Conservation (phyloP, 2,329 filamentous ascomycete genomes). For the Diaporthe ilicicola region DNA sequence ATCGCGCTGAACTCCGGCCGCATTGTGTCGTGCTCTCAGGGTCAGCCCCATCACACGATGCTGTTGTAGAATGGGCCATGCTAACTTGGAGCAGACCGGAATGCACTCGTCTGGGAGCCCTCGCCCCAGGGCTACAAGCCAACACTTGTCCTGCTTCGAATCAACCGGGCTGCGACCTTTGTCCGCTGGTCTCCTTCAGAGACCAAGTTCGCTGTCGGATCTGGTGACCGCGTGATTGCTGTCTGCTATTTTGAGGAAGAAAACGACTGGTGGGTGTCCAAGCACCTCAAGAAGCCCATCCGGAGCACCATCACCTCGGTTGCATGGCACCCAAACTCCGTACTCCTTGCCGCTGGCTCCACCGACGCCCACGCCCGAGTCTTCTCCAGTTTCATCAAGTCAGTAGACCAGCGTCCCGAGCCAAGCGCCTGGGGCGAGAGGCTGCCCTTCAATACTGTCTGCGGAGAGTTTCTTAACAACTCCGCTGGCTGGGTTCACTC, state of each 20-base stretch:
- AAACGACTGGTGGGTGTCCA: slow-evolving; percentile 99
- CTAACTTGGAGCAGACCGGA: slow-evolving; percentile 74
- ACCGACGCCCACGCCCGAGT: slow-evolving; percentile 96
- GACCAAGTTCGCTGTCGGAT: slow-evolving; percentile 97
- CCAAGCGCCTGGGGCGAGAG: slow-evolving; percentile 93
- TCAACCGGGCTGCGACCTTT: slow-evolving; percentile 95
- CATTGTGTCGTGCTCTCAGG: slow-evolving; percentile 98
- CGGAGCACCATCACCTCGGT: slow-evolving; percentile 95
- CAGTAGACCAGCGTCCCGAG: slow-evolving; percentile 85
- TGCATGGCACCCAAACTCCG: slow-evolving; percentile 97
- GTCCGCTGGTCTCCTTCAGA: slow-evolving; percentile 97
- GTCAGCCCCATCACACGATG: slow-evolving; percentile 54
- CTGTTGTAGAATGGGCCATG: not conserved
- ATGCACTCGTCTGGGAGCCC: slow-evolving; percentile 97
- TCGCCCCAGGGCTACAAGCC: slow-evolving; percentile 95
- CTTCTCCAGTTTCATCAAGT: slow-evolving; percentile 96
- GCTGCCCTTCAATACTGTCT: slow-evolving; percentile 97
- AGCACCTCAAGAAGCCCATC: slow-evolving; percentile 99
- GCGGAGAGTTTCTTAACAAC: slow-evolving; percentile 94
- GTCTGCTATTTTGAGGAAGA: slow-evolving; percentile 99
- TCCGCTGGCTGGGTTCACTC: slow-evolving; percentile 97
- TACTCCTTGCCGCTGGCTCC: slow-evolving; percentile 92
- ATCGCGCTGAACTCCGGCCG: slow-evolving; percentile 90
- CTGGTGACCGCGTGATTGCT: slow-evolving; percentile 92
- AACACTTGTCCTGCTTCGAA: slow-evolving; percentile 93